Evolutionary conservation across 345 rosid genomes (phyloP).

Genomic region (Xanthoceras sorbifolium): DNA sequence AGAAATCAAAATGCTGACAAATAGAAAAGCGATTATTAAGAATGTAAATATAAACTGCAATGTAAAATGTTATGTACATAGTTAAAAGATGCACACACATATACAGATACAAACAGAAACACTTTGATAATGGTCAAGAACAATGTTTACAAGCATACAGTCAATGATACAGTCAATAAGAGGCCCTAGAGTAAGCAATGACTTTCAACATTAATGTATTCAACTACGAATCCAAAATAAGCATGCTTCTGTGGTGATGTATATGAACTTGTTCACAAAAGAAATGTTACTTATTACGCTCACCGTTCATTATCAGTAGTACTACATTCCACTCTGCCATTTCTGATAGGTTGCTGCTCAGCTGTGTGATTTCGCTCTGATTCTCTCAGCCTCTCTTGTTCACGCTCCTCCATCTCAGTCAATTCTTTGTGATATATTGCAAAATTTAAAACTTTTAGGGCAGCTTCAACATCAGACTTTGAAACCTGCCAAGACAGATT

Average conservation of each 20-base stretch:
- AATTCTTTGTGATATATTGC: conserved; percentile 96
- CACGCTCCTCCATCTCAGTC: conserved; percentile 96
- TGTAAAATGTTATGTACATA: not conserved
- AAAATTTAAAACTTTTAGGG: conserved; percentile 82
- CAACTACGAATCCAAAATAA: not conserved
- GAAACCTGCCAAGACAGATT: conserved; percentile 54
- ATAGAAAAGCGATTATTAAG: not conserved
- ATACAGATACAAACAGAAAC: not conserved
- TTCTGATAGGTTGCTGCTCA: conserved; percentile 34
- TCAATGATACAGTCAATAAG: not conserved
- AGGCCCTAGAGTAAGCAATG: not conserved
- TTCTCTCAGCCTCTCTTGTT: conserved; percentile 77
- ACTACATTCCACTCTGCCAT: conserved; percentile 26
- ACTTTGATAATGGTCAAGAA: not conserved
- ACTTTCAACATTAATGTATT: not conserved
- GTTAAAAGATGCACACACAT: not conserved
- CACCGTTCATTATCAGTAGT: conserved; percentile 52
- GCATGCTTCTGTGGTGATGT: not conserved
- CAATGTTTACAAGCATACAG: not conserved
- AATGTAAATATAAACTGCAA: not conserved
- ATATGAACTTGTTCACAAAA: not conserved
- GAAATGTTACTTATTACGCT: conserved; percentile 14
- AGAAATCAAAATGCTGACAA: not conserved
- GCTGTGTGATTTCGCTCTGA: conserved; percentile 50
- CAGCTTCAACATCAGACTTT: conserved; percentile 86